Percentiles rank a stretch among this genome's conserved stretches.
phyloP scores from a whole-genome alignment of 2,329 filamentous ascomycete species.

The Nigrospora osmanthi region DNA sequence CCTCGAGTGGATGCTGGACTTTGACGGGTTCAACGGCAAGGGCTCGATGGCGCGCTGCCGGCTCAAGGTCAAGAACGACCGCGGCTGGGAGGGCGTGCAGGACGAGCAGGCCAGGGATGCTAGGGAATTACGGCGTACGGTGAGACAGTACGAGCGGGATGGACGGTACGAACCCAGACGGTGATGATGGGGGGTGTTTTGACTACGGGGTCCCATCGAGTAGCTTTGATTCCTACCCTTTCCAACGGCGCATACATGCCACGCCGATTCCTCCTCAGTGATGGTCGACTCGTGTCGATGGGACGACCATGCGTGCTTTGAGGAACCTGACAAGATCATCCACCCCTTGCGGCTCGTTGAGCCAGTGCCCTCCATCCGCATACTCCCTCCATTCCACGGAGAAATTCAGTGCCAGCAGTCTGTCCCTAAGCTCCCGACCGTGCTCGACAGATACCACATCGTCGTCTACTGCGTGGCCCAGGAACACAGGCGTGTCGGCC shows the following conservation, averaged over 20 bases:
- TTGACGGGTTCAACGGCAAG: conserved; percentile 29
- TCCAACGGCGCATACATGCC: no score
- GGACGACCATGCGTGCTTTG: no score
- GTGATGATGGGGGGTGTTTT: neutral
- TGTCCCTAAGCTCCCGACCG: conserved; percentile 12
- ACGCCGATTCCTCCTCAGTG: no score
- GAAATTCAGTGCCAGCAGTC: conserved; percentile 4
- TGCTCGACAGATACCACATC: conserved; percentile 17
- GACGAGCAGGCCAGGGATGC: neutral
- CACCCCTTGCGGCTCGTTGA: conserved; percentile 17
- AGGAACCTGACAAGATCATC: conserved; percentile 14
- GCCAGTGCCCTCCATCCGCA: conserved; percentile 13
- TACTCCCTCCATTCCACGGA: conserved; percentile 20
- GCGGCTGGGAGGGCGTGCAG: conserved; percentile 1
- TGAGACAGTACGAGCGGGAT: conserved; percentile 6
- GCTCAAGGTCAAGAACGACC: conserved; percentile 28
- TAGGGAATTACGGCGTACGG: conserved; percentile 5
- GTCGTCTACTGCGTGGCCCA: conserved; percentile 19
- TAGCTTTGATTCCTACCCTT: no score
- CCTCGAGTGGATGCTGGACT: conserved; percentile 32
- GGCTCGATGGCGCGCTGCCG: conserved; percentile 21
- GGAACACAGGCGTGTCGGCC: conserved; percentile 13
- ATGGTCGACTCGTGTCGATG: no score
- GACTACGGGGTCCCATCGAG: no score
- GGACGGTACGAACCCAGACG: conserved; percentile 4